phyloP scores from a whole-genome alignment of 2,329 filamentous ascomycete genomes.

The Alternaria longipes region DNA sequence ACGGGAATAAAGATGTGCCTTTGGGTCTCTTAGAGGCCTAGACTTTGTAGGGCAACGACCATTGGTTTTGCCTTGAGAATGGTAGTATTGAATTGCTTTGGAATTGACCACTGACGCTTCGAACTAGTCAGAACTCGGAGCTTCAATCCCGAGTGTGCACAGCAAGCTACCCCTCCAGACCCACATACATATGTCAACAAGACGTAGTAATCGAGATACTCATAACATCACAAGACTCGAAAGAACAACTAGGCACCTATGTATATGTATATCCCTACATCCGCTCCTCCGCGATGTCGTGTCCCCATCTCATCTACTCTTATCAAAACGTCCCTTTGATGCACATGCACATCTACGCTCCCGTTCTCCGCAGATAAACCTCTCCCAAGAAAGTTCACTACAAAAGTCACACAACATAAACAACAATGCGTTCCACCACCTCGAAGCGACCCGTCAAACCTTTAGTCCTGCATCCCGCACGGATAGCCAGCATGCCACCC shows the following conservation, averaged over 20 bases:
- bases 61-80: too few relatives aligned
- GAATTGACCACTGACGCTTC: background rate
- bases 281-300: slow-evolving; percentile 1
- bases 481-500: background rate
- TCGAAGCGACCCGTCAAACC: background rate
- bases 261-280: background rate
- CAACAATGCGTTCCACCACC: slow-evolving; percentile 3
- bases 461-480: background rate
- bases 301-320: background rate
- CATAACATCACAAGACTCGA: background rate
- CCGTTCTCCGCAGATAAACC: background rate
- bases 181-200: slow-evolving; percentile 4
- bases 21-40: too few relatives aligned
- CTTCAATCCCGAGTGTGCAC: slow-evolving; percentile 2
- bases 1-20: too few relatives aligned
- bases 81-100: too few relatives aligned
- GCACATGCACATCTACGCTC: background rate
- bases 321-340: background rate
- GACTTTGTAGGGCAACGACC: too few relatives aligned
- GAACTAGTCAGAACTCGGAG: slow-evolving; percentile 1
- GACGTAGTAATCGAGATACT: background rate
- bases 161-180: slow-evolving; percentile 1
- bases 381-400: background rate
- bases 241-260: background rate
- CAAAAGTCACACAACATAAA: slow-evolving; percentile 1